A percentile compares a stretch with the other conserved stretches of the same genome.
Conservation (phyloP, 768 basidiomycete species). For the Amanita subjunquillea region DNA sequence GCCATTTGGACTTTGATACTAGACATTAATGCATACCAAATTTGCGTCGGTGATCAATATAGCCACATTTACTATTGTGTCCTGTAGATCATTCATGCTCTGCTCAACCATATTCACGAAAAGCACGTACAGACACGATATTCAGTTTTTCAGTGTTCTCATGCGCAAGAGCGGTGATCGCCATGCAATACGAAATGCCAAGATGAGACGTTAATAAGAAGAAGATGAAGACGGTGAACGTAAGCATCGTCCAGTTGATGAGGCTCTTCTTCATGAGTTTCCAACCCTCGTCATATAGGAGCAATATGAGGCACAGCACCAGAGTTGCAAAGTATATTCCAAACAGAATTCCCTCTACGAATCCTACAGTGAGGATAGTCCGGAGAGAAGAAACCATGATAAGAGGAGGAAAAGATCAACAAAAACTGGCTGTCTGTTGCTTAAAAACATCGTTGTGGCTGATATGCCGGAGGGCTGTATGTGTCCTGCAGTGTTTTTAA, state of each 20-base stretch:
- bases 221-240: background rate
- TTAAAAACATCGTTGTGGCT: background rate
- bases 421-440: background rate
- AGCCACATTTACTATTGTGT: background rate
- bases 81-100: background rate
- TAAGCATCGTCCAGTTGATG: background rate
- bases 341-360: background rate
- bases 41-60: background rate
- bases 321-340: background rate
- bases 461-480: background rate
- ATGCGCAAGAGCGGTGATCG: background rate
- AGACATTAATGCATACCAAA: background rate
- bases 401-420: no score
- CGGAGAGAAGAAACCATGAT: background rate
- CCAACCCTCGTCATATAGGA: background rate
- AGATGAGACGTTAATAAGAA: background rate
- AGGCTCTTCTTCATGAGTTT: background rate
- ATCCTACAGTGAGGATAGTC: background rate
- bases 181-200: background rate
- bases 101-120: background rate
- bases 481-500: background rate
- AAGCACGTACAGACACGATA: background rate
- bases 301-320: background rate
- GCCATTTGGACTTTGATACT: background rate
- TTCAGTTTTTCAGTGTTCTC: background rate